Conservation (phyloP, 2,329 filamentous ascomycete genomes). For the Xylaria sp. region DNA sequence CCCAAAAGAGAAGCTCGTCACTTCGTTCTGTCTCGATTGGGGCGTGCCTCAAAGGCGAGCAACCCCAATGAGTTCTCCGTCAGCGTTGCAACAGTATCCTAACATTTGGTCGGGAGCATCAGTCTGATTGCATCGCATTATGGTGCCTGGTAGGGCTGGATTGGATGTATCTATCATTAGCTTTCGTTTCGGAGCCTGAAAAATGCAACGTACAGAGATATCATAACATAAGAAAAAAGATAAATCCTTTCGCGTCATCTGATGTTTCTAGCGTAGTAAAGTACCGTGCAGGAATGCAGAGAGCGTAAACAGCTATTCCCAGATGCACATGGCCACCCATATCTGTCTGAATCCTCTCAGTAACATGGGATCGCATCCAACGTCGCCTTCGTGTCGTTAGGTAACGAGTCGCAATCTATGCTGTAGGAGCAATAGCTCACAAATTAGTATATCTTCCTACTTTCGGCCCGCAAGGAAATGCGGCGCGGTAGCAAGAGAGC, state of each 20-base stretch:
- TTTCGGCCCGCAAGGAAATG: conserved; percentile 22
- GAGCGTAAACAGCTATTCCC: neutral
- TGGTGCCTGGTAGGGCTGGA: conserved; percentile 30
- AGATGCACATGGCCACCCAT: neutral
- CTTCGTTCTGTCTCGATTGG: conserved; percentile 31
- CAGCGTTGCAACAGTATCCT: conserved; percentile 28
- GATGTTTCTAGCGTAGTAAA: conserved; percentile 19
- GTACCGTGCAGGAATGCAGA: conserved; percentile 28
- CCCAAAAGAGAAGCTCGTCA: conserved; percentile 28
- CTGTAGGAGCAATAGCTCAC: neutral
- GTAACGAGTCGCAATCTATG: conserved; percentile 11
- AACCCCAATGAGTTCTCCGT: conserved; percentile 10
- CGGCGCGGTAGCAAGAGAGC: conserved; percentile 6
- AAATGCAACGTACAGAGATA: neutral
- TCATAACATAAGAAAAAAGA: neutral
- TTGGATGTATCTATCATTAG: neutral
- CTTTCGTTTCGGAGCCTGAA: neutral
- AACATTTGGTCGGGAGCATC: conserved; percentile 1
- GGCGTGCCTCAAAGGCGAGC: neutral
- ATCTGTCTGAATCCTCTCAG: neutral
- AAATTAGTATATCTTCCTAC: neutral
- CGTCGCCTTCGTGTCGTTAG: conserved; percentile 2
- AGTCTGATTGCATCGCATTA: conserved; percentile 20
- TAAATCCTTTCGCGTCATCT: conserved; percentile 2
- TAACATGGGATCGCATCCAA: conserved; percentile 9